Conservation (phyloP, 2,329 filamentous ascomycete species). For the Xylariaceae sp. region DNA sequence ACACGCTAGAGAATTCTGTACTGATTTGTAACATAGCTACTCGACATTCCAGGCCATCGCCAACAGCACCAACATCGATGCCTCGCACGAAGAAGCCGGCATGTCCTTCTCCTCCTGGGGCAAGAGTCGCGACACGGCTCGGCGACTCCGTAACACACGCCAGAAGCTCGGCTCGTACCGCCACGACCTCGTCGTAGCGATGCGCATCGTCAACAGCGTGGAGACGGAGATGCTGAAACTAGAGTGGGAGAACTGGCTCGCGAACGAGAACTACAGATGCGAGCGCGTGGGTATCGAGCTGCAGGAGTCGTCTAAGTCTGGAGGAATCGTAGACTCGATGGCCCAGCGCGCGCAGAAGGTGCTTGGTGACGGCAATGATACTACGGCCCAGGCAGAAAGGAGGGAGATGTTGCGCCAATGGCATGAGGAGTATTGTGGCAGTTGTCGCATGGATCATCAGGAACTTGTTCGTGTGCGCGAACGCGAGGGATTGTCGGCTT, state of each 20-base stretch:
- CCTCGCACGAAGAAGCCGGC: constrained; percentile 50
- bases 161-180: constrained; percentile 78
- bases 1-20: neutral
- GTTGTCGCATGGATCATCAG: constrained; percentile 45
- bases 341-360: constrained; percentile 32
- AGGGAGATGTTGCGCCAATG: constrained; percentile 39
- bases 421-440: constrained; percentile 52
- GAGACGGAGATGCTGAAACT: constrained; percentile 79
- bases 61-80: constrained; percentile 53
- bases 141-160: constrained; percentile 69
- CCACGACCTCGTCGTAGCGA: constrained; percentile 84
- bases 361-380: constrained; percentile 15
- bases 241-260: constrained; percentile 92
- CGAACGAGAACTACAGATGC: constrained; percentile 72
- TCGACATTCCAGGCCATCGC: constrained; percentile 56
- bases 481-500: constrained; percentile 23
- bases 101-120: constrained; percentile 40
- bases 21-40: constrained; percentile 40
- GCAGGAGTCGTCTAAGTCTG: constrained; percentile 11
- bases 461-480: constrained; percentile 24
- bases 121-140: constrained; percentile 50
- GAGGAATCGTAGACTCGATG: constrained; percentile 1
- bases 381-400: constrained; percentile 18
- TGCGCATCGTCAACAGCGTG: constrained; percentile 83
- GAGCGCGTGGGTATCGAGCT: constrained; percentile 52